Base-by-base conservation (phyloP, 2,329 filamentous ascomycete genomes). In the Aphanoascus verrucosus region DNA sequence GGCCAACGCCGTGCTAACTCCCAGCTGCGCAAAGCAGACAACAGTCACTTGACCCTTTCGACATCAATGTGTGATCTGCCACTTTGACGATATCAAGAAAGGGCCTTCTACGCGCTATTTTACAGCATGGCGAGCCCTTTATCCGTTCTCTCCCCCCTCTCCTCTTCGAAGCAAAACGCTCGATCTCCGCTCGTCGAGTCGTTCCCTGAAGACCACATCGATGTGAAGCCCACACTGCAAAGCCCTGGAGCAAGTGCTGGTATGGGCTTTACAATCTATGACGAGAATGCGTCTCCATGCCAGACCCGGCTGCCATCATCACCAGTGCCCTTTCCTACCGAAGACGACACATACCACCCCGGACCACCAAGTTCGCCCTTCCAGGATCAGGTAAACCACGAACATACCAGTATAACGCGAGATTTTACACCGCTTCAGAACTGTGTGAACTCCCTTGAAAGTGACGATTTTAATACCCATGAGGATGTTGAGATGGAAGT, bases 91-190 rank as follows among this genome's bases (percentile, higher is more conserved):
- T 15, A 5, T 14, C 8, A 14, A 8, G 11, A 3, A 15, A 19
- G 6, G 19, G 38, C 38, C 7, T 15, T 17, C 20, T 9, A 37
- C 50, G 5, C 37, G 23, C 11, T 15, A 48, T 1, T 40, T 7
- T 8, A 47, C n/a, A 34, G 40, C 51, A 73, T 72, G 69, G 63
- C 69, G 52, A 66, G 66, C 53, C 69, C 70, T 49, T 59, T 73
- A 32, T 71, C 67, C 4, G 65, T 67, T n/a, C 63, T 73, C 44
- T 68, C 69, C 40, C 62, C 69, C 23, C 63, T 73, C 46, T 68
- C 69, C 41, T 61, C 68, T 20, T 70, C 69, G 43, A 67, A 64
- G 56, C 69, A 71, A 55, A 73, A 73, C 57, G 64, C 64, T 41
- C 67, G 70, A 56, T 62, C 62, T 46, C 61, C 62, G 32, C 61